Evolutionary conservation across 139 green algal species (phyloP), one percentile per base, ranked within the genome.

Genomic region (Eudorina sp.): DNA sequence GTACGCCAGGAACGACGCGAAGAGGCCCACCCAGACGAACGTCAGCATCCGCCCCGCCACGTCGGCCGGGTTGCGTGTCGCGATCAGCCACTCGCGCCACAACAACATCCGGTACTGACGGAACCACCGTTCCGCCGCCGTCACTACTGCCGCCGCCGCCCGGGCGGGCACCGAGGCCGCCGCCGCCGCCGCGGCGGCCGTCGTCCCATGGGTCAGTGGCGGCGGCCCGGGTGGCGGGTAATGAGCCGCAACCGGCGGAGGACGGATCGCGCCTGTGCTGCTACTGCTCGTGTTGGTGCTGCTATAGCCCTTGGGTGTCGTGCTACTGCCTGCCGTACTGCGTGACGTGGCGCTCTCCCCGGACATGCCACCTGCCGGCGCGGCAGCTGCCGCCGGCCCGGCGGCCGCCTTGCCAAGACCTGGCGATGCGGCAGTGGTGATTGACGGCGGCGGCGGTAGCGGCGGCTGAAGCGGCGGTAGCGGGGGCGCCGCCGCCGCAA

Each of bases 1-100:
- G 86, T 93, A 93, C 0, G 77, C 45, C 14, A 93, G 69, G 45
- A 90, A 89, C 43, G 84, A 88, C 34, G 85, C 53, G 53, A 93
- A 70, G 25, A 91, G 34, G 2, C 86, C 91, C 19, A 96, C 92
- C 92, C 93, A 96, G 38, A 92, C 86, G 62, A 95, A 95, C 1
- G 90, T 92, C 29, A 96, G 88, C 79, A 93, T 93, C 40, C 94
- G 89, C 3, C 89, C 92, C 1, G 92, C 91, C 38, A 94, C 92
- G 79, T 96, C 94, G 19, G 92, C 89, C 18, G 94, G 94, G 90
- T 96, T 96, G 62, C 94, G 90, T 29, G 89, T 92, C 3, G 91
- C 68, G 2, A 81, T 86, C 46, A 94, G 53, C 41, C 60, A 76
- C 77, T 93, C 92, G 18, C 90, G 90, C 87, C 87, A 91, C 53